Evolutionary conservation across 371 early-diverging fungal genomes (phyloP).

Genomic region (Capillidium rhysosporum): DNA sequence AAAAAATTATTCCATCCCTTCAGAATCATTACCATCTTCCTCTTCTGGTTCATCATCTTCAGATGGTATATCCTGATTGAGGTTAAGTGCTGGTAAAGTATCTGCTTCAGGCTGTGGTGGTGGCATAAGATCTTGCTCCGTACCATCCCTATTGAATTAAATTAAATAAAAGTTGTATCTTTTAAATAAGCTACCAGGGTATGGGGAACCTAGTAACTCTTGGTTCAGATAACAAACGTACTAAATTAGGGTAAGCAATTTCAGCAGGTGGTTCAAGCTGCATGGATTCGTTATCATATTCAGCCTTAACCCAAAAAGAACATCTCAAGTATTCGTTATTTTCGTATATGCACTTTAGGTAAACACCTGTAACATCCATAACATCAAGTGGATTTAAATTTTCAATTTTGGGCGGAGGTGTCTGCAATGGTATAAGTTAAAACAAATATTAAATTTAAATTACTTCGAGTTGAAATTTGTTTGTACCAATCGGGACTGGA

Average conservation of each 20-base stretch:
- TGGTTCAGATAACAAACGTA: conserved; percentile 80
- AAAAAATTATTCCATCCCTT: not conserved
- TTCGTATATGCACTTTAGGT: conserved; percentile 73
- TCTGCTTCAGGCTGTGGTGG: conserved; percentile 7
- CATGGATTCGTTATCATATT: conserved; percentile 58
- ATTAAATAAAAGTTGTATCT: not conserved
- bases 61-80: not conserved
- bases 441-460: not conserved
- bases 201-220: conserved; percentile 74
- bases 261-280: conserved; percentile 37
- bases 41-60: conserved; percentile 1
- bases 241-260: conserved; percentile 42
- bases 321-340: conserved; percentile 85
- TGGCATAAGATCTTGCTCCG: conserved; percentile 1
- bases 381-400: conserved; percentile 57
- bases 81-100: not conserved
- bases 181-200: conserved; percentile 25
- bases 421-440: conserved; percentile 17
- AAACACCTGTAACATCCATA: conserved; percentile 73
- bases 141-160: not conserved
- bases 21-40: conserved; percentile 2
- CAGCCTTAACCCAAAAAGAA: conserved; percentile 91
- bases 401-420: conserved; percentile 43
- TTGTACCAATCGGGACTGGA: conserved; percentile 89
- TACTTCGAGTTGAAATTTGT: conserved; percentile 84